Evolutionary conservation across 1,284 basidiomycete species (phyloP), one percentile per base, ranked within the genome.

Genomic region (Meira miltonrushii): DNA sequence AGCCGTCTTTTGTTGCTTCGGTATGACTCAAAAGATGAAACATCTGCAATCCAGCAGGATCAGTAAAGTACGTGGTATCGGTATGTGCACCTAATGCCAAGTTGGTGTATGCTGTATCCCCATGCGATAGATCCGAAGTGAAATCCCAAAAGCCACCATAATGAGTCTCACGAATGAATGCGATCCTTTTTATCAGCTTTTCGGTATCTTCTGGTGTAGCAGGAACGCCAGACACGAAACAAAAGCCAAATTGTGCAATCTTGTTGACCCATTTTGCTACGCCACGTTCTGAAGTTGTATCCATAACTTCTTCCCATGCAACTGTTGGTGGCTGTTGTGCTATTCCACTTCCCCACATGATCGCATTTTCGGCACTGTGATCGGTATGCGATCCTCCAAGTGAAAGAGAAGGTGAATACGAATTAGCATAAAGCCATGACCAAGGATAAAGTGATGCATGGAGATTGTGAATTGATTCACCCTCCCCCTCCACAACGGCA

Each of bases 111-210:
- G 74, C 74, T 4, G 74, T 76, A 77, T 97, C 93, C 19, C 92
- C 92, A 73, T 89, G 92, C 11, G 88, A 86, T 19, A 95, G 83
- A 75, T 95, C 87, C 0, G 92, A 87, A 0, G 92, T 96, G 74
- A 98, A 95, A 73, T 96, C 91, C 93, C 94, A 98, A 79, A 97
- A 94, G 52, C 86, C 86, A 38, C 64, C 74, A 88, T 92, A 97
- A 74, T 96, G 93, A 0, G 94, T 96, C 78, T 94, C 87, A 48
- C 93, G 85, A 59, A 97, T 93, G 73, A 89, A 90, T 0, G 86
- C 87, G 67, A 97, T 92, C 17, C 88, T 84, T 50, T 84, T 79
- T 1, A 87, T 83, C 0, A 96, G 81, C 57, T 84, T 81, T 75
- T 97, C 90, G 0, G 94, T 98, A 1, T 87, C 89, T 74, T 91